Percentiles rank a stretch among this genome's conserved stretches.
These are phyloP conservation scores for Pelargonium fulgidum DNA, from an alignment of 441 rosid genomes.

Conservation along the genomic window DNA sequence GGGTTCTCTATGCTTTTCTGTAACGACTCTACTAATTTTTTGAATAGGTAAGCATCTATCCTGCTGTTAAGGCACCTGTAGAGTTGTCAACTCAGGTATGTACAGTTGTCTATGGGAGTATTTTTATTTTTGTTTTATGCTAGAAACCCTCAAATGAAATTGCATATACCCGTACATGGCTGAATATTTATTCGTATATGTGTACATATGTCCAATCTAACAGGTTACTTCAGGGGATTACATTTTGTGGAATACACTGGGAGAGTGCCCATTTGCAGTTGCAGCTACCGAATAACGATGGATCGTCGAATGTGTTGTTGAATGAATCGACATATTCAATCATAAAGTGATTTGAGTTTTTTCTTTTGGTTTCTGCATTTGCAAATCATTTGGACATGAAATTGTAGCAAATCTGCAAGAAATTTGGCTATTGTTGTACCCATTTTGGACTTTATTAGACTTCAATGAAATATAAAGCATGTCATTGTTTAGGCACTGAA, in stretches of 20 bases:
- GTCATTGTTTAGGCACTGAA: no score
- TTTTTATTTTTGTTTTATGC: not conserved
- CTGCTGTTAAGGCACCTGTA: constrained; percentile 73
- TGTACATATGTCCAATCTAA: not conserved
- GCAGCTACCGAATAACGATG: constrained; percentile 25
- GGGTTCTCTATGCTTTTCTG: not conserved
- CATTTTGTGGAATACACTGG: constrained; percentile 90
- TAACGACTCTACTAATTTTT: not conserved
- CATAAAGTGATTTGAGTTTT: no score
- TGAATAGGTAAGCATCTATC: constrained; percentile 82
- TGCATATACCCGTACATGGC: no score
- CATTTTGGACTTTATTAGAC: no score
- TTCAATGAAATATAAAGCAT: no score
- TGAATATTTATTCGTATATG: no score
- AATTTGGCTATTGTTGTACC: no score
- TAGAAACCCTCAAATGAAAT: not conserved
- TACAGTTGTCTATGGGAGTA: not conserved
- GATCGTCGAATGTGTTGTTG: no score
- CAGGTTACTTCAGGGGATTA: constrained; percentile 85
- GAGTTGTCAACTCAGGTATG: constrained; percentile 76
- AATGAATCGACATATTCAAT: no score
- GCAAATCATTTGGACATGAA: no score
- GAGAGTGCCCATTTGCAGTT: constrained; percentile 80
- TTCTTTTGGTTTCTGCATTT: no score
- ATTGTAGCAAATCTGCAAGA: no score